A percentile compares a stretch with the other conserved stretches of the same genome.
Conservation (phyloP, 371 early-diverging fungal genomes). For the Thermomucor indicae-seudaticae region DNA sequence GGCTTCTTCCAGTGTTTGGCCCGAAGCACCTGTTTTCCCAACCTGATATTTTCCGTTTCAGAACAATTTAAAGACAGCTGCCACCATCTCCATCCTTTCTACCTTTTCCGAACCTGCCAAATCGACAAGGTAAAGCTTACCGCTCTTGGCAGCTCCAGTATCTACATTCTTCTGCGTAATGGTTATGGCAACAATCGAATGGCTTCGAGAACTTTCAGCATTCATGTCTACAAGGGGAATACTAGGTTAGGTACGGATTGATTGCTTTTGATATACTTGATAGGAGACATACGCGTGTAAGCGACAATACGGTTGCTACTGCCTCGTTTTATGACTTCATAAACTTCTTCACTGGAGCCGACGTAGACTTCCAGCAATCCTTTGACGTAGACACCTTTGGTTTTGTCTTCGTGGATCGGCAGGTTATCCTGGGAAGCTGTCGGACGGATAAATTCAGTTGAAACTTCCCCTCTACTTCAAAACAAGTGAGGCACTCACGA, state of each 20-base stretch:
- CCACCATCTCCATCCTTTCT: not conserved
- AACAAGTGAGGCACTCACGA: slow-evolving; percentile 46
- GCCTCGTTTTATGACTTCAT: slow-evolving; percentile 92
- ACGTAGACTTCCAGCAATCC: slow-evolving; percentile 94
- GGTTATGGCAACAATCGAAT: slow-evolving; percentile 96
- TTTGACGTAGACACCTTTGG: slow-evolving; percentile 93
- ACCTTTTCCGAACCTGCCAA: slow-evolving; percentile 99
- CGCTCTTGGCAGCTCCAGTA: slow-evolving; percentile 86
- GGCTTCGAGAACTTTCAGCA: slow-evolving; percentile 93
- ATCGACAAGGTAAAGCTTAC: slow-evolving; percentile 96
- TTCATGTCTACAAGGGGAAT: slow-evolving; percentile 76
- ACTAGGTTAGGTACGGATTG: not conserved
- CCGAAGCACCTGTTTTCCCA: slow-evolving; percentile 97
- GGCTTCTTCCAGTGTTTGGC: slow-evolving; percentile 98
- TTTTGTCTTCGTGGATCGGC: slow-evolving; percentile 94
- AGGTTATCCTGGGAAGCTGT: slow-evolving; percentile 83
- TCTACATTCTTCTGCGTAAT: slow-evolving; percentile 89
- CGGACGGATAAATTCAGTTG: not conserved
- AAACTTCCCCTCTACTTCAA: not conserved
- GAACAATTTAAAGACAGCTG: not conserved
- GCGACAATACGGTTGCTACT: slow-evolving; percentile 87
- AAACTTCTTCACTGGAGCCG: slow-evolving; percentile 89
- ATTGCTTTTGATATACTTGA: not conserved
- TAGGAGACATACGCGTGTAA: slow-evolving; percentile 68
- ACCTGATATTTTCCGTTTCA: slow-evolving; percentile 31